phyloP scores from a whole-genome alignment of 768 basidiomycete species.

The Mycena amicta region DNA sequence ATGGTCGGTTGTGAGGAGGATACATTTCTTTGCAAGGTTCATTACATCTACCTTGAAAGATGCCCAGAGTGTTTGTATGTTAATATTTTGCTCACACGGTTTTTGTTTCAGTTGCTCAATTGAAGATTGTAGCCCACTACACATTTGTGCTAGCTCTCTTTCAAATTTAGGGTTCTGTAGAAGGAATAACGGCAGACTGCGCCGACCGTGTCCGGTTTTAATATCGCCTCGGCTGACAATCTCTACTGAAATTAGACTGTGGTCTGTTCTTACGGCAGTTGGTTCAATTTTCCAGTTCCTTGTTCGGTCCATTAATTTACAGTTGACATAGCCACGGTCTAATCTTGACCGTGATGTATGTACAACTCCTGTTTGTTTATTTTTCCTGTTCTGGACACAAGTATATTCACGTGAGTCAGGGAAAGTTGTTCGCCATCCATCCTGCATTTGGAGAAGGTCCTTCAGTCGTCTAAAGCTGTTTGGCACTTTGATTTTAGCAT shows the following conservation, averaged over 20 bases:
- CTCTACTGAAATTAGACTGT: neutral
- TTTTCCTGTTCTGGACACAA: neutral
- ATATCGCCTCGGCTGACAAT: neutral
- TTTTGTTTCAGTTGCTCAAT: neutral
- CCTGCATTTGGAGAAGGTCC: conserved; percentile 2
- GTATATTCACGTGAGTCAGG: conserved; percentile 3
- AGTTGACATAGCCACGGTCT: conserved; percentile 3
- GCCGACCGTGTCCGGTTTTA: neutral
- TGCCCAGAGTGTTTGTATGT: neutral
- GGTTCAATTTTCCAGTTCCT: conserved; percentile 3
- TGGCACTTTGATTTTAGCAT: neutral
- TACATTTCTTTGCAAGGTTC: neutral
- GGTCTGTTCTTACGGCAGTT: conserved; percentile 3
- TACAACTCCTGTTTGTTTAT: neutral
- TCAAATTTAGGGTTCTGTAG: neutral
- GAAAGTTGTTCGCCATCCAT: conserved; percentile 9
- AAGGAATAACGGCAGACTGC: neutral
- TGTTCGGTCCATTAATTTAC: neutral
- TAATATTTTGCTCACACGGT: neutral
- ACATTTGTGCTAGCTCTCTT: neutral
- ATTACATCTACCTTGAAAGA: neutral
- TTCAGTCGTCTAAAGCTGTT: conserved; percentile 2
- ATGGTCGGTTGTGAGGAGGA: neutral
- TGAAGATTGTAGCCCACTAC: neutral
- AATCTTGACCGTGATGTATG: conserved; percentile 1